Evolutionary conservation across 176 grass and related monocot genomes (phyloP), one percentile per base, ranked within the genome.

Genomic region (Carex myosuroides): DNA sequence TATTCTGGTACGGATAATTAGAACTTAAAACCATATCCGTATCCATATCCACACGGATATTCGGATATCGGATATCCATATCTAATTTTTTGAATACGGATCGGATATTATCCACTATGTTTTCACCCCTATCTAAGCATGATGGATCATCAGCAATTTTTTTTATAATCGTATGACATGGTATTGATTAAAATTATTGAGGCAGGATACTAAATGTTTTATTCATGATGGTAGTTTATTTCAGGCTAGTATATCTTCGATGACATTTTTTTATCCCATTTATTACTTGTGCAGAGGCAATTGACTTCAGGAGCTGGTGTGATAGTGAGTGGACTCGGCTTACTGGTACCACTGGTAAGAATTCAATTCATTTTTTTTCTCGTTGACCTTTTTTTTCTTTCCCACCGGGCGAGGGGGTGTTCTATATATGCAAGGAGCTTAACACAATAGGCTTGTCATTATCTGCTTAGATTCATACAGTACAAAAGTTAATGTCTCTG

Each of bases 281-380:
- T 54, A 26, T 84, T 35, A 35, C 72, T 68, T 64, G 11, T 87
- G 60, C 91, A 99, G 97, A 99, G 78, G 97, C 97, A 81, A 85
- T 94, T 87, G 97, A 96, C 84, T 99, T 99, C 87, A 85, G 88
- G 60, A 88, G 89, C 71, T 99, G 97, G 97, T 94, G 87, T 0
- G 90, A 91, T 73, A 88, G 87, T 77, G 93, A 99, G 88, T 96
- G 97, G 97, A 13, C 26, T 56, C 92, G 74, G 85, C 93, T 99
- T 22, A 99, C 93, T 17, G 93, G 97, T 86, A 96, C 88, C 39
- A 88, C 81, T 82, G 97, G 97, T 99, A 95, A 71, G 35, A 83
- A 84, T 60, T 85, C 62, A 83, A 54, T 61, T 33, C 59, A 90
- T 16, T 64, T 70, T 44, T 30, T 79, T 82, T 2, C 29, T 79